These are phyloP conservation scores for Kazachstania kunashirensis DNA, from an alignment of 805 yeast species.

Conservation along the genomic window DNA sequence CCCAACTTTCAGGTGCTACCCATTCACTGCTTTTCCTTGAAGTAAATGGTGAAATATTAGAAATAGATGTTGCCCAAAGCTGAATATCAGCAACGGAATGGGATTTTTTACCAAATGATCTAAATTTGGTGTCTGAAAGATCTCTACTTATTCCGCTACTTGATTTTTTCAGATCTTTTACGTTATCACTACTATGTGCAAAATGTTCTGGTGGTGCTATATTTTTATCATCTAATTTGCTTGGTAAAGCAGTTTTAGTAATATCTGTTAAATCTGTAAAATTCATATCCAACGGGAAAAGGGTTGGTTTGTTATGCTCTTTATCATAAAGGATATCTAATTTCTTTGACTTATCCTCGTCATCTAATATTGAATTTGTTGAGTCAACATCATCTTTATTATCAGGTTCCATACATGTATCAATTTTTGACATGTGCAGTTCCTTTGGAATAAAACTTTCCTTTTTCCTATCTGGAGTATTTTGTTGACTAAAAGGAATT, in stretches of 20 bases:
- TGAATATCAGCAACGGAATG: constrained; percentile 12
- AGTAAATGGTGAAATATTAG: constrained; percentile 1
- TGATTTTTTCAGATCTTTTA: background rate
- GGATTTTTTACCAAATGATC: constrained; percentile 8
- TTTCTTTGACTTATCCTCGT: no score
- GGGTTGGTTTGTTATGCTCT: constrained; percentile 1
- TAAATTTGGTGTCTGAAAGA: background rate
- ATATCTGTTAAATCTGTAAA: constrained; percentile 23
- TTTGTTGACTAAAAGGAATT: constrained; percentile 1
- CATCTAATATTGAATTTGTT: no score
- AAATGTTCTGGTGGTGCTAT: background rate
- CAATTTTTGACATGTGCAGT: background rate
- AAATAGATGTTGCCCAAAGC: background rate
- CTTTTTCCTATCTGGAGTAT: background rate
- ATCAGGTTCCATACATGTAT: background rate
- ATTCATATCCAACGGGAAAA: constrained; percentile 23
- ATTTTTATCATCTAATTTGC: background rate
- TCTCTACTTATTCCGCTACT: background rate
- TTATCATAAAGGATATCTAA: background rate
- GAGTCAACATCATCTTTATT: no score
- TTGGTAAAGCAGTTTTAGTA: constrained; percentile 9
- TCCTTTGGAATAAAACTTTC: constrained; percentile 1
- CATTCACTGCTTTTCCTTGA: constrained; percentile 25
- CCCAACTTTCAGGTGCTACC: constrained; percentile 58
- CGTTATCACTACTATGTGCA: constrained; percentile 1